Conservation (phyloP, 352 stramenopile genomes). For the Albugo laibachii region DNA sequence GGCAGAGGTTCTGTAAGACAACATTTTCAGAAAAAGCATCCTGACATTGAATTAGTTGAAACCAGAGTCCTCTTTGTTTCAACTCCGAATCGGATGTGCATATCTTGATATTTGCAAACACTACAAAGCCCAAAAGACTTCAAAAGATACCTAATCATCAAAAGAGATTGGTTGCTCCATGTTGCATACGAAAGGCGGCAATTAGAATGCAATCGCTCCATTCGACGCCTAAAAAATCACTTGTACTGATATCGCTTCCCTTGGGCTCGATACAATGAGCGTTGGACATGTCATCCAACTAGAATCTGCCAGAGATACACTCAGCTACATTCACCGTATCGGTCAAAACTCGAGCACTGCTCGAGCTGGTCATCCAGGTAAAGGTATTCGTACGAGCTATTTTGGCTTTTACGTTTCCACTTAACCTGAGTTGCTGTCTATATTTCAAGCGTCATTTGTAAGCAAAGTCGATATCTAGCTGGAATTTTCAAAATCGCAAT, state of each 20-base stretch:
- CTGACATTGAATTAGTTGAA: conserved; percentile 27
- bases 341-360: conserved; percentile 54
- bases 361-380: conserved; percentile 26
- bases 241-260: conserved; percentile 58
- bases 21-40: conserved; percentile 66
- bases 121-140: conserved; percentile 41
- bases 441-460: conserved; percentile 47
- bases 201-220: no score
- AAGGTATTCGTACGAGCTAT: conserved; percentile 12
- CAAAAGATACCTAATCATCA: conserved; percentile 23
- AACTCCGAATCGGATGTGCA: no score
- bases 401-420: neutral
- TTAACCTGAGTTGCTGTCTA: neutral
- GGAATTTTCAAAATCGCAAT: conserved; percentile 25
- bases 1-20: conserved; percentile 43
- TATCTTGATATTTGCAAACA: conserved; percentile 27
- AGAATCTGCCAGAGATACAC: conserved; percentile 62
- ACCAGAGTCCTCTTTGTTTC: no score
- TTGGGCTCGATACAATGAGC: conserved; percentile 47
- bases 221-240: conserved; percentile 12
- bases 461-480: conserved; percentile 35
- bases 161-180: conserved; percentile 7
- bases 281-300: conserved; percentile 52
- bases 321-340: conserved; percentile 65
- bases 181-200: no score